These are phyloP conservation scores for Malassezia sp. DNA, from an alignment of 1,284 basidiomycete genomes.

Conservation along the genomic window DNA sequence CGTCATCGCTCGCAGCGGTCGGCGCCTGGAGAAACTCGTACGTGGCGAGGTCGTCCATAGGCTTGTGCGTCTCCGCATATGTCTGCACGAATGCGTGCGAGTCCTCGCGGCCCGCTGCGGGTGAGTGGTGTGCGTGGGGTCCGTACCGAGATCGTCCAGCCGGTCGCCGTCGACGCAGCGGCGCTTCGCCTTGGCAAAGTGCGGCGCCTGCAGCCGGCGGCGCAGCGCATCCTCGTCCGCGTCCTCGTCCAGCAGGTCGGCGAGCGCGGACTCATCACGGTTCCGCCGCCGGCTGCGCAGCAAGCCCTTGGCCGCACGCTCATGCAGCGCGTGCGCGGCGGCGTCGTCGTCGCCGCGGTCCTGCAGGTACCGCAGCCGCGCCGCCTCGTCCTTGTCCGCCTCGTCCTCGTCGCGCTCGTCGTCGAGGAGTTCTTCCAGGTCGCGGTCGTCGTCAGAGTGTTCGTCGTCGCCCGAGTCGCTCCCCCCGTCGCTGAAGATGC, in stretches of 20 bases:
- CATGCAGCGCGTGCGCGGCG: conserved; percentile 29
- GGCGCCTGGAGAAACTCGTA: conserved; percentile 26
- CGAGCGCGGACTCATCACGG: conserved; percentile 20
- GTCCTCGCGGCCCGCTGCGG: conserved; percentile 27
- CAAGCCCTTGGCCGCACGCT: conserved; percentile 28
- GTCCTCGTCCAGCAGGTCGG: conserved; percentile 37
- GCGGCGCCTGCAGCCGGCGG: conserved; percentile 15
- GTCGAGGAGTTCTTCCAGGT: conserved; percentile 36
- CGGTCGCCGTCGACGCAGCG: conserved; percentile 29
- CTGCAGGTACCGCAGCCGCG: conserved; percentile 23
- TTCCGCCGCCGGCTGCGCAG: conserved; percentile 23
- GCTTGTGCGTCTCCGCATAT: conserved; percentile 26
- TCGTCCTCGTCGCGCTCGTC: conserved; percentile 35
- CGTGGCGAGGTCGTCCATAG: conserved; percentile 20
- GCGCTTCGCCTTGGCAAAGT: conserved; percentile 26
- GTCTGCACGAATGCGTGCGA: conserved; percentile 28
- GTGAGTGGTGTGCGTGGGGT: too few species aligned
- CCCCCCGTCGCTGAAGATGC: conserved; percentile 28
- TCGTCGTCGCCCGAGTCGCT: conserved; percentile 22
- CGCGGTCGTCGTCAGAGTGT: conserved; percentile 31
- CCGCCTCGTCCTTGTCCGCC: conserved; percentile 32
- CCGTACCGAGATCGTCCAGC: conserved; percentile 30
- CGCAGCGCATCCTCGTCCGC: conserved; percentile 35
- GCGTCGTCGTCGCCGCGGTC: conserved; percentile 32
- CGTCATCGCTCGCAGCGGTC: conserved; percentile 13